Percentiles rank a stretch among this genome's conserved stretches.
These are phyloP conservation scores for Pseudozyma hubeiensis DNA, from an alignment of 1,284 basidiomycete species.

Conservation along the genomic window DNA sequence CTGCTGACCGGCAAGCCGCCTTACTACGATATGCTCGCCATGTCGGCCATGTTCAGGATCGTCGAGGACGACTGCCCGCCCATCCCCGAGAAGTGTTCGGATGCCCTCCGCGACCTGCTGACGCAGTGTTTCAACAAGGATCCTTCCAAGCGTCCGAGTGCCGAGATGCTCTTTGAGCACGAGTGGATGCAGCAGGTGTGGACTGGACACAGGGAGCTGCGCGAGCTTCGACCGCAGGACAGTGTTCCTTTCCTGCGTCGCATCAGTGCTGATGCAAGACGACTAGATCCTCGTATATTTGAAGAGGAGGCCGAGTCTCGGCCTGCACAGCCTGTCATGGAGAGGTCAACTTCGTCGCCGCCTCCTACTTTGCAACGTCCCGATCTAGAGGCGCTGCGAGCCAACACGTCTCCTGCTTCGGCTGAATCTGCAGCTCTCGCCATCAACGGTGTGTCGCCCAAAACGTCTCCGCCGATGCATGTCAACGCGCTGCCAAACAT, in stretches of 20 bases:
- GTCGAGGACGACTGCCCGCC: conserved; percentile 91
- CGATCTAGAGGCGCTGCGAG: conserved; percentile 24
- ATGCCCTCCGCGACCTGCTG: conserved; percentile 81
- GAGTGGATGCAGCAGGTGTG: conserved; percentile 86
- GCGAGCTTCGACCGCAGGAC: conserved; percentile 77
- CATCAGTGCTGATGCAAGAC: conserved; percentile 84
- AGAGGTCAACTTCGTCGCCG: conserved; percentile 47
- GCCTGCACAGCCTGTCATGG: conserved; percentile 34
- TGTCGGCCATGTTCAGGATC: conserved; percentile 83
- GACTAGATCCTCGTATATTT: conserved; percentile 68
- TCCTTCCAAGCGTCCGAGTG: conserved; percentile 81
- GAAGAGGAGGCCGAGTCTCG: conserved; percentile 17
- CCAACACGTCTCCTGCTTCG: conserved; percentile 33
- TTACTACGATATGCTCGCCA: conserved; percentile 76
- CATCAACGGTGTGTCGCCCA: conserved; percentile 20
- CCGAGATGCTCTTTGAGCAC: conserved; percentile 86
- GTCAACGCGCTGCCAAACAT: conserved; percentile 15
- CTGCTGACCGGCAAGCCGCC: conserved; percentile 90
- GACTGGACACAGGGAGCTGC: conserved; percentile 75
- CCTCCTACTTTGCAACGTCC: conserved; percentile 38
- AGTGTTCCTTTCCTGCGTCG: conserved; percentile 92
- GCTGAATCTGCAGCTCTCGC: conserved; percentile 16
- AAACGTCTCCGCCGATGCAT: conserved; percentile 12
- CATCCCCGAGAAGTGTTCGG: conserved; percentile 81
- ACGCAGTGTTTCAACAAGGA: conserved; percentile 88